Evolutionary conservation across 2,329 filamentous ascomycete genomes (phyloP).

Genomic region (Colletotrichum liriopes): DNA sequence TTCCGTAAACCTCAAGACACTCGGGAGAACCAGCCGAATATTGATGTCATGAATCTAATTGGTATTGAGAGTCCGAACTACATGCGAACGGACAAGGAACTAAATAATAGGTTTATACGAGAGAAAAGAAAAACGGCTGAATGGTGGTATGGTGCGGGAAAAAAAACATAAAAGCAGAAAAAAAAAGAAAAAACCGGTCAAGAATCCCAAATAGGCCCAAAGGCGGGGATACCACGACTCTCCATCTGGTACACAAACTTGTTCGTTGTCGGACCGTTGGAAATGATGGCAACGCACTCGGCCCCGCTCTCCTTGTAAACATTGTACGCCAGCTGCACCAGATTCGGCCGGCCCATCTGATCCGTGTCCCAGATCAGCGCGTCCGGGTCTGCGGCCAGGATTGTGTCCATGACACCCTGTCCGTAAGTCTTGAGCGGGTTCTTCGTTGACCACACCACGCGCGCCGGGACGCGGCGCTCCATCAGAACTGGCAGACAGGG

Average conservation of each 20-base stretch:
- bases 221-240: slow-evolving; percentile 75
- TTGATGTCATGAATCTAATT: neutral
- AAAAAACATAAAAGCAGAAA: neutral
- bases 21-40: no score
- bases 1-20: neutral
- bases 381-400: slow-evolving; percentile 71
- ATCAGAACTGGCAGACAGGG: slow-evolving; percentile 75
- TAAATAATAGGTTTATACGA: neutral
- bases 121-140: neutral
- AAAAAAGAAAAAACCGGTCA: slow-evolving; percentile 43
- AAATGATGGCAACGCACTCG: slow-evolving; percentile 82
- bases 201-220: slow-evolving; percentile 81
- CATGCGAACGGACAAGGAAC: neutral
- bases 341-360: slow-evolving; percentile 70
- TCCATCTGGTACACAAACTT: slow-evolving; percentile 80
- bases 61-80: neutral
- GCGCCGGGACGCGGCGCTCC: slow-evolving; percentile 63
- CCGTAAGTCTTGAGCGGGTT: slow-evolving; percentile 76
- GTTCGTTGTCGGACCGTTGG: slow-evolving; percentile 77
- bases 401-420: slow-evolving; percentile 67
- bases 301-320: slow-evolving; percentile 69
- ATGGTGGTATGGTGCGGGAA: neutral
- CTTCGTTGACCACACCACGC: slow-evolving; percentile 80
- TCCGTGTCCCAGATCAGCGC: slow-evolving; percentile 80
- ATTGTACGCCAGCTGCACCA: slow-evolving; percentile 66